These are phyloP conservation scores for Cryphonectria japonica DNA, from an alignment of 2,329 filamentous ascomycete genomes.

Conservation along the genomic window DNA sequence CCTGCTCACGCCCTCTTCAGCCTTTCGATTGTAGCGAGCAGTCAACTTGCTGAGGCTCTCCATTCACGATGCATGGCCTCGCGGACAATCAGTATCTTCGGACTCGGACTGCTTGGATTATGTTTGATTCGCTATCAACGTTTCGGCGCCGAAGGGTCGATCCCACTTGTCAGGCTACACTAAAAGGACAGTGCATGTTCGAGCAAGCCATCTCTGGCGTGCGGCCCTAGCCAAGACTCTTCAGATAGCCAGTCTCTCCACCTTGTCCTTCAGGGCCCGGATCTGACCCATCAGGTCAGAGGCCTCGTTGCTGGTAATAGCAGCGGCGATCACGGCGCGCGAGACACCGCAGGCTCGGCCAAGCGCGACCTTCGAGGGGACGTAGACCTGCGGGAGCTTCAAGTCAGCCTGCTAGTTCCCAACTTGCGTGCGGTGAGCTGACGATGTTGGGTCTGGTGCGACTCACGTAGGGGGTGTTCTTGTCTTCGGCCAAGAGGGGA, in stretches of 20 bases:
- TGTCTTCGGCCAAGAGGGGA: constrained; percentile 85
- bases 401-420: not conserved
- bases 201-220: not conserved
- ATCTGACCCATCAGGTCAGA: constrained; percentile 89
- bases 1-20: not conserved
- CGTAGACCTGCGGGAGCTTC: constrained; percentile 63
- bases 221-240: constrained; percentile 13
- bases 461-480: constrained; percentile 49
- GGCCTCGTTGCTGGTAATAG: constrained; percentile 90
- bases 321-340: constrained; percentile 82
- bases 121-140: not conserved
- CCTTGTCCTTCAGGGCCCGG: constrained; percentile 87
- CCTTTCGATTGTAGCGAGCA: not conserved
- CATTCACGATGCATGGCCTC: not conserved
- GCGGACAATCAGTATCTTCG: not conserved
- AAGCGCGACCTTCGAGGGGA: constrained; percentile 80
- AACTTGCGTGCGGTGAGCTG: too few relatives aligned
- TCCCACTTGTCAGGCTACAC: not conserved
- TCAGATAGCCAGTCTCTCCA: constrained; percentile 94
- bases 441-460: not conserved
- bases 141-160: not conserved
- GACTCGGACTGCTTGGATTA: not conserved
- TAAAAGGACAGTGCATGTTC: not conserved
- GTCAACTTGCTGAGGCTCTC: not conserved
- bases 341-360: constrained; percentile 89